Percentiles rank a stretch among this genome's conserved stretches.
Conservation (phyloP, 2,329 filamentous ascomycete species). For the Ramichloridium luteum region DNA sequence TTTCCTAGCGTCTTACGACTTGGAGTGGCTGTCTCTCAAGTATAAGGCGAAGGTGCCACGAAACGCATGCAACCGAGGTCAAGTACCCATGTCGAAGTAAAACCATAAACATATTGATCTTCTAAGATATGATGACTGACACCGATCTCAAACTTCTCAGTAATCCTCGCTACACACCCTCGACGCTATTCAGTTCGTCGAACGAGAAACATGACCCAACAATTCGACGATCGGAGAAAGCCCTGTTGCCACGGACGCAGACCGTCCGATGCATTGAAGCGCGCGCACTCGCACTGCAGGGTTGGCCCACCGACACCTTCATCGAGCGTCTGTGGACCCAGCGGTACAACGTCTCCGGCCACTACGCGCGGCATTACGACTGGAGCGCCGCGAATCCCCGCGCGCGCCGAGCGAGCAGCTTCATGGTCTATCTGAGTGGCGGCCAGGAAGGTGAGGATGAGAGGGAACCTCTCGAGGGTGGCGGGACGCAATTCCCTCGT, state of each 20-base stretch:
- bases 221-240: constrained; percentile 43
- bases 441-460: background rate
- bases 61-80: no score
- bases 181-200: constrained; percentile 38
- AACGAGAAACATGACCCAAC: constrained; percentile 5
- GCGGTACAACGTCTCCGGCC: constrained; percentile 44
- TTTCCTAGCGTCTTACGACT: no score
- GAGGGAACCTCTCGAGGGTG: constrained; percentile 40
- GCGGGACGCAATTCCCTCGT: constrained; percentile 49
- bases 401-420: constrained; percentile 38
- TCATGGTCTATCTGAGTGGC: constrained; percentile 47
- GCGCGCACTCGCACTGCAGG: constrained; percentile 47
- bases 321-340: constrained; percentile 51
- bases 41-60: no score
- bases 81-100: no score
- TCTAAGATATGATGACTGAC: no score
- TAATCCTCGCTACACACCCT: constrained; percentile 15
- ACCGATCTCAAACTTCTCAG: no score
- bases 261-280: constrained; percentile 47
- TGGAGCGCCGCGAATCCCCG: constrained; percentile 32
- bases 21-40: no score
- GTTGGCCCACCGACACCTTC: constrained; percentile 45
- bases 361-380: constrained; percentile 50
- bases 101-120: no score
- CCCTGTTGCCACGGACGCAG: constrained; percentile 35